Base-by-base conservation (phyloP, 2,329 filamentous ascomycete genomes). In the Claviceps paspali region DNA sequence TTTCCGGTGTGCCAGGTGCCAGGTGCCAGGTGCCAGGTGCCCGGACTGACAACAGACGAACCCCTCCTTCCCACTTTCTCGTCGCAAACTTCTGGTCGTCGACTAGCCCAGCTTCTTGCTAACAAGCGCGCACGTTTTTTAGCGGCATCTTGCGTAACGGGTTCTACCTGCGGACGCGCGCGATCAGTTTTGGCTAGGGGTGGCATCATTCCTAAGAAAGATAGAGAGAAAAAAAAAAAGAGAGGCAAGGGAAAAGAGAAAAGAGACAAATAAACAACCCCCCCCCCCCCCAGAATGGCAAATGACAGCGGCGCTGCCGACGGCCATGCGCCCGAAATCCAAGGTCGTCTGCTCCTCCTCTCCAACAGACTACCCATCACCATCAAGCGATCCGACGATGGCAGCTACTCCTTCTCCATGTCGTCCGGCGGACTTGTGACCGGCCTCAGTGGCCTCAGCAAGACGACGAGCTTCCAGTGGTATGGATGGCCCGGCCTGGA, bases 401-500 rank as follows among this genome's bases (percentile, higher is more conserved):
- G 85, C 51, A 80, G 81, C 57, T 98, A 94, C 65, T 74, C 79
- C 52, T 94, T 93, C 60, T 85, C 82, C 56, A 94, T 95, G 83
- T 96, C 88, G 33, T 96, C 91, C 2, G 91, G 91, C 40, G 91
- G 91, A 29, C 73, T 98, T 29, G 91, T 96, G 51, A 94, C 85
- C 35, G 91, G 91, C 15, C 68, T 98, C 43, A 93, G 84, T 47
- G 91, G 91, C 19, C 65, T 96, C 41, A 80, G 83, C 50, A 95
- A 95, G 62, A 82, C 84, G 23, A 94, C 85, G 19, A 88, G 79
- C 48, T 96, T 96, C 61, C 83, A 91, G 59, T 98, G 91, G 91
- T 96, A 96, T 61, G 91, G 91, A 48, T 96, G 91, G 88, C 87
- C 91, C 1, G 91, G 91, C 27, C 64, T 94, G 34, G 85, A 96